Base-by-base conservation (phyloP, 345 rosid species). In the Gynandropsis gynandra region DNA sequence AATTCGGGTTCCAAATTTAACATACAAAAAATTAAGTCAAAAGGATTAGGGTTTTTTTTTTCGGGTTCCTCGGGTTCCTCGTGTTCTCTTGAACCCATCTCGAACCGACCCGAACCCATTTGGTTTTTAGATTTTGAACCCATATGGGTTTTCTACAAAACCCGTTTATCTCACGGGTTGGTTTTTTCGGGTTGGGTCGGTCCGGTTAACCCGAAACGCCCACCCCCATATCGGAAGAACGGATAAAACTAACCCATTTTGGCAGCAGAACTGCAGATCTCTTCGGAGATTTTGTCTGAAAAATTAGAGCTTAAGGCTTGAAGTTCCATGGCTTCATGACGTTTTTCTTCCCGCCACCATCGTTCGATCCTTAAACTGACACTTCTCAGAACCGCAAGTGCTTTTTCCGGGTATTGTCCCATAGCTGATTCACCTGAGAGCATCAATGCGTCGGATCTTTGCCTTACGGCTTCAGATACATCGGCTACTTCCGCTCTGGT, bases 401-500 rank as follows among this genome's bases (percentile, higher is more conserved):
- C 94, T 75, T 93, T 93, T 12, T 93, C 99, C 1, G 99, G 97
- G 77, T 43, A 93, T 65, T 88, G 99, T 42, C 99, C 99, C 99
- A 93, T 93, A 18, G 99, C 99, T 8, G 99, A 93, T 75, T 93
- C 99, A 42, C 97, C 97, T 61, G 99, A 93, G 61, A 93, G 94
- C 97, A 88, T 88, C 63, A 88, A 67, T 47, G 95, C 99, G 72
- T 93, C 99, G 16, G 99, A 79, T 64, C 96, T 68, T 72, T 93
- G 99, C 72, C 99, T 82, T 47, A 93, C 95, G 17, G 99, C 97
- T 66, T 93, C 99, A 11, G 99, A 93, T 31, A 93, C 95, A 62
- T 93, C 97, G 3, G 99, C 97, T 50, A 93, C 99, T 77, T 93
- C 97, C 16, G 99, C 99, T 71, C 99, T 80, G 40, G 99, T 93